Conservation (phyloP, 2,329 filamentous ascomycete species). For the Teratosphaeria zuluensis region DNA sequence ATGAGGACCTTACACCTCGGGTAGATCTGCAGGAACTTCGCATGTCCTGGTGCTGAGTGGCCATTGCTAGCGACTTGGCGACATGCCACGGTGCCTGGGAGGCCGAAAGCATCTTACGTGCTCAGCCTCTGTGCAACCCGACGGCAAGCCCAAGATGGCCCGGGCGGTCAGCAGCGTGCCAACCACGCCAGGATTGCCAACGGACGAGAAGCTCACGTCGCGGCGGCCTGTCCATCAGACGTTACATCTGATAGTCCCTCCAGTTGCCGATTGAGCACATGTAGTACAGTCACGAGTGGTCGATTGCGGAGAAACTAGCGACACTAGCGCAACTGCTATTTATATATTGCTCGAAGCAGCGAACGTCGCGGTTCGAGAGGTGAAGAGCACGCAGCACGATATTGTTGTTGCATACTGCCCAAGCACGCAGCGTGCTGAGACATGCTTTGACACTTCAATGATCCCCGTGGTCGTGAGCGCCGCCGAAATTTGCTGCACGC, state of each 20-base stretch:
- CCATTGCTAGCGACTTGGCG: neutral
- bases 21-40: conserved; percentile 1
- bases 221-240: neutral
- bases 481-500: neutral
- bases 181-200: neutral
- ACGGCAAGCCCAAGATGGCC: neutral
- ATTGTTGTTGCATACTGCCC: no score
- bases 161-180: neutral
- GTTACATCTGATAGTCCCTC: neutral
- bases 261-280: neutral
- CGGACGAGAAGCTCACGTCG: no score
- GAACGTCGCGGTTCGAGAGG: no score
- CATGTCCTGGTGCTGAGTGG: neutral
- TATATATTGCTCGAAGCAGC: neutral
- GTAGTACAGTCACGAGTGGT: neutral
- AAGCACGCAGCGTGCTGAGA: no score
- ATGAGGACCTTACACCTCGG: neutral
- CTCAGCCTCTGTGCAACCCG: neutral
- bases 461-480: neutral
- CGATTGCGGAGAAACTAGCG: neutral
- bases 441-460: neutral
- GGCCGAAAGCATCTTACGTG: neutral
- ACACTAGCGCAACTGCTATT: neutral
- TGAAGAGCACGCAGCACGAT: no score
- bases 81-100: neutral